Base-by-base conservation (phyloP, 352 stramenopile species). In the Globisporangium sylvaticum region DNA sequence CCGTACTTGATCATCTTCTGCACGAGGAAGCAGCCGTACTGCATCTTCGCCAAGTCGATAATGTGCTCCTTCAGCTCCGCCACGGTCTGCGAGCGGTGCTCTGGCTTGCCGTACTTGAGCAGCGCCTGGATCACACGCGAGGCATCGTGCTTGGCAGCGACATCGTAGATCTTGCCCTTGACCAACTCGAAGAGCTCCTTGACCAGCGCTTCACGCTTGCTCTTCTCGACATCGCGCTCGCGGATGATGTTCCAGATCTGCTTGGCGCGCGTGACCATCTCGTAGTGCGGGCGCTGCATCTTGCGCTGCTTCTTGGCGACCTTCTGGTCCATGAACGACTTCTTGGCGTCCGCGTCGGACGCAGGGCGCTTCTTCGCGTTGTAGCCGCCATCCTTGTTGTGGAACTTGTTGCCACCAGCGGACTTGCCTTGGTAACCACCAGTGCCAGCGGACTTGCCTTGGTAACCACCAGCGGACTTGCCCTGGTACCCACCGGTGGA, bases 1-100 rank as follows among this genome's bases (percentile, higher is more conserved):
- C 92, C 94, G 78, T 98, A 98, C 71, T 97, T 94, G 77, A 99
- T 97, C 74, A 98, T 94, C 74, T 98, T 98, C 61, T 98, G 86
- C 65, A 98, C 94, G n/a, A 97, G 77, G 77, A 98, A 98, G 83
- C 94, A 94, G n/a, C 88, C 92, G 77, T 99, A 99, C 73, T 98
- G 96, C 79, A 94, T 96, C 86, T 98, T 98, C 70, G 89, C 83
- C 27, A 99, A 66, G 56, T 98, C 94, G 10, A 95, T 72, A n/a
- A 98, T 81, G 67, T 97, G 84, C 37, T 94, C 89, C 65, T 95
- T 88, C 62, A 99, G 86, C 79, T 98, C 96, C 10, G 78, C 74
- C 24, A 98, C 81, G 9, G 96, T 89, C 67, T 92, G 79, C 66
- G 86, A 84, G 32, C 94, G 84, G 77, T 98, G 86, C 70, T 94